A percentile compares a stretch with the other conserved stretches of the same genome.
Conservation (phyloP, 257 asterid species). For the Nemophila menziesii region DNA sequence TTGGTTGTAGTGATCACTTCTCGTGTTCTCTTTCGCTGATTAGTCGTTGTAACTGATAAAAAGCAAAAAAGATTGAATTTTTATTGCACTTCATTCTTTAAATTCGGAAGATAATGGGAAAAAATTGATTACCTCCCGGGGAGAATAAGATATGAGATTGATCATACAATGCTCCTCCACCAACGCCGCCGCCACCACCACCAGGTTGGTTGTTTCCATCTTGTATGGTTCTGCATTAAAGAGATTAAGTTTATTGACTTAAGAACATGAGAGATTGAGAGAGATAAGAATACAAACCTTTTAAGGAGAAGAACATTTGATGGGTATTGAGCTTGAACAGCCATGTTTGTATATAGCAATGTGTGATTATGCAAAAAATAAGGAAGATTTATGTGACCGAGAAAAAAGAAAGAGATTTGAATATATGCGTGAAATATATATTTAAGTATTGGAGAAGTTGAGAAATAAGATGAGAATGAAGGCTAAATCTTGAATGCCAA, state of each 20-base stretch:
- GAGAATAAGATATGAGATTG: slow-evolving; percentile 22
- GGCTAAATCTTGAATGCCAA: slow-evolving; percentile 13
- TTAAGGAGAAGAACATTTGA: slow-evolving; percentile 27
- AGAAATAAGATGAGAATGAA: not conserved
- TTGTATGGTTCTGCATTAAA: slow-evolving; percentile 19
- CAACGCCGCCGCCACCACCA: slow-evolving; percentile 10
- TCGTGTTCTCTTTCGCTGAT: slow-evolving; percentile 26
- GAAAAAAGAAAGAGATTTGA: not conserved
- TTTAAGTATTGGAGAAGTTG: no score
- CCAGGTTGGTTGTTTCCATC: slow-evolving; percentile 20
- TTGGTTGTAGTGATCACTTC: slow-evolving; percentile 8
- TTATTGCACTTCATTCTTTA: no score
- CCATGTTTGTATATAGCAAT: slow-evolving; percentile 14
- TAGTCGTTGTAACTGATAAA: slow-evolving; percentile 15
- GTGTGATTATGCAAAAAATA: not conserved
- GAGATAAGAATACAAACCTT: slow-evolving; percentile 18
- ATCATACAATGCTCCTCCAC: slow-evolving; percentile 20
- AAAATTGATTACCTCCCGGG: slow-evolving; percentile 18
- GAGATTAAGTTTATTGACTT: not conserved
- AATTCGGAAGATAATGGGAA: no score
- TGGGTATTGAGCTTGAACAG: slow-evolving; percentile 44
- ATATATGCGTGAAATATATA: not conserved
- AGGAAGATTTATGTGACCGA: not conserved
- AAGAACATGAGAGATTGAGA: not conserved
- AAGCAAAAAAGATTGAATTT: not conserved